These are phyloP conservation scores for Exophiala sp. DNA, from an alignment of 2,329 filamentous ascomycete genomes.

Conservation along the genomic window DNA sequence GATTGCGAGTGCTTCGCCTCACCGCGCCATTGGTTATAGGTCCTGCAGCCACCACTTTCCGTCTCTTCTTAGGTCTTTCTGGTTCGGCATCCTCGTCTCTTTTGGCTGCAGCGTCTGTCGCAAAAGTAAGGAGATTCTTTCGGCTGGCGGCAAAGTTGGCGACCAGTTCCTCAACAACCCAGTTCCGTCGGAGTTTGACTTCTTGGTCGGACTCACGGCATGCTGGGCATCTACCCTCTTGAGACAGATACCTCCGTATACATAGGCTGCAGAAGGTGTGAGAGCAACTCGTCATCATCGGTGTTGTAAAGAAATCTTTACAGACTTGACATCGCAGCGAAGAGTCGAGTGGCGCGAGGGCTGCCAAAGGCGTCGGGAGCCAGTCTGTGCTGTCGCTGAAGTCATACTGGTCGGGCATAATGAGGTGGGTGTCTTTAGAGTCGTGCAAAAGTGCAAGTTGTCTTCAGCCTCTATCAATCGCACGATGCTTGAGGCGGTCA, in stretches of 20 bases:
- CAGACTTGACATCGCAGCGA: constrained; percentile 92
- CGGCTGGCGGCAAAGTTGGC: constrained; percentile 70
- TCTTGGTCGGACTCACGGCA: constrained; percentile 79
- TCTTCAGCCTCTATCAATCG: too few relatives aligned
- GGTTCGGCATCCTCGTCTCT: constrained; percentile 34
- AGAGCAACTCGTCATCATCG: constrained; percentile 89
- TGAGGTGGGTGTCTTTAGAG: background rate
- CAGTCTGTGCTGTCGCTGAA: constrained; percentile 46
- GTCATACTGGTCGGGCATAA: constrained; percentile 20
- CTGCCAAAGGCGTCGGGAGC: constrained; percentile 45
- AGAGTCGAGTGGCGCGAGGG: constrained; percentile 62
- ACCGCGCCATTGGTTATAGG: constrained; percentile 30
- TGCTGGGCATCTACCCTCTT: constrained; percentile 81
- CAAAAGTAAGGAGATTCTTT: constrained; percentile 60
- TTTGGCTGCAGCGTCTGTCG: constrained; percentile 54
- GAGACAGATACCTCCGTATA: constrained; percentile 78
- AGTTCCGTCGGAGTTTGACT: constrained; percentile 78
- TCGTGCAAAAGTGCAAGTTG: too few relatives aligned
- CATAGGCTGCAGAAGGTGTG: constrained; percentile 97
- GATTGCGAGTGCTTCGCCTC: constrained; percentile 51
- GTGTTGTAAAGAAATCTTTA: constrained; percentile 94
- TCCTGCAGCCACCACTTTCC: constrained; percentile 16
- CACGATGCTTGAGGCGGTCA: too few relatives aligned
- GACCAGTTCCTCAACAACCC: constrained; percentile 79
- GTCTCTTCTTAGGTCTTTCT: constrained; percentile 32